Conservation (phyloP, 1,139 yeast species). For the Geotrichum candidum region DNA sequence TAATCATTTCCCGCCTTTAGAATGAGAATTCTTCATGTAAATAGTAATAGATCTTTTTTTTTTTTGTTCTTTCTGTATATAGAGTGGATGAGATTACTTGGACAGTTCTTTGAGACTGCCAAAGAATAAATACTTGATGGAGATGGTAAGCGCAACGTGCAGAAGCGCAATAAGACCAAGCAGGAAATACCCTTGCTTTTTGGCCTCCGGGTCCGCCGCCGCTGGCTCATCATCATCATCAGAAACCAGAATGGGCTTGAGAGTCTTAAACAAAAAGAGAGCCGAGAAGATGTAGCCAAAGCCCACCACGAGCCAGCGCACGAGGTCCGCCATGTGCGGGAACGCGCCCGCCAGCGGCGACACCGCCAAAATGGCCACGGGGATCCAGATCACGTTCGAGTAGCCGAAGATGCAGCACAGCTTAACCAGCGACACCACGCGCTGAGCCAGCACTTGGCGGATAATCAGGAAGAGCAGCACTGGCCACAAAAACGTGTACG, state of each 20-base stretch:
- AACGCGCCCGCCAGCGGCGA: constrained; percentile 37
- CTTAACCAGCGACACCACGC: constrained; percentile 35
- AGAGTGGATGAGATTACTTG: neutral
- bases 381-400: constrained; percentile 72
- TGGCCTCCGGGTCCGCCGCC: constrained; percentile 29
- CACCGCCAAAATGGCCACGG: constrained; percentile 56
- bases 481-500: constrained; percentile 66
- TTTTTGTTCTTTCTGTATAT: neutral
- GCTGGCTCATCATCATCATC: constrained; percentile 27
- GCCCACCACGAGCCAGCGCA: constrained; percentile 36
- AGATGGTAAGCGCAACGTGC: constrained; percentile 37
- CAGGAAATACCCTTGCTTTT: constrained; percentile 31
- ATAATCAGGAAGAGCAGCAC: constrained; percentile 45
- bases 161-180: constrained; percentile 32
- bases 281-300: constrained; percentile 37
- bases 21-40: neutral
- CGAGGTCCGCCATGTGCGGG: constrained; percentile 32
- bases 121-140: constrained; percentile 37
- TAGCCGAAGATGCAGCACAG: constrained; percentile 67
- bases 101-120: constrained; percentile 17
- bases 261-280: constrained; percentile 36
- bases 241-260: constrained; percentile 32
- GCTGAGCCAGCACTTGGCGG: constrained; percentile 33
- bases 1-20: neutral
- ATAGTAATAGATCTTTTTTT: neutral